Evolutionary conservation across 2,329 filamentous ascomycete species (phyloP).

Genomic region (Penicillium sp.): DNA sequence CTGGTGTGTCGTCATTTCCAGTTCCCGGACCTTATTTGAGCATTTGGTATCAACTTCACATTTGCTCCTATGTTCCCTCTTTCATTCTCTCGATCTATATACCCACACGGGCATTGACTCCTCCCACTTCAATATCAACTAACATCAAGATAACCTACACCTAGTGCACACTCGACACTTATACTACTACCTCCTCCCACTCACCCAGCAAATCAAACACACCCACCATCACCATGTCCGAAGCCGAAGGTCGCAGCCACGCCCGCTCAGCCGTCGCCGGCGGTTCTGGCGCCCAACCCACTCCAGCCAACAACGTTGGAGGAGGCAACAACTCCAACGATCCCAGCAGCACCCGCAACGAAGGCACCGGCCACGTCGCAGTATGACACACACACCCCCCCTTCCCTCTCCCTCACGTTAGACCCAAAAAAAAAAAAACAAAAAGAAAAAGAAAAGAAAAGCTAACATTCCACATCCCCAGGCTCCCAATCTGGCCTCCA

Average conservation of each 20-base stretch:
- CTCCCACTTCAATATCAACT: too few relatives aligned
- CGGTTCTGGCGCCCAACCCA: not conserved
- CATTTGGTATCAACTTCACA: too few relatives aligned
- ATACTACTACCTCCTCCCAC: too few relatives aligned
- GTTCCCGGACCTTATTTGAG: too few relatives aligned
- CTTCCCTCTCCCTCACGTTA: not conserved
- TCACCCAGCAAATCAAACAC: not conserved
- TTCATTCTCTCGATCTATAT: too few relatives aligned
- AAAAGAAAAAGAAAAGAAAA: too few relatives aligned
- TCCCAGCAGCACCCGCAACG: not conserved
- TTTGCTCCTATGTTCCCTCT: too few relatives aligned
- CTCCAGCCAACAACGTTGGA: constrained; percentile 25
- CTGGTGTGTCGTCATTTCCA: too few relatives aligned
- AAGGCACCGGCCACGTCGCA: constrained; percentile 22
- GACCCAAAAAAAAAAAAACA: too few relatives aligned
- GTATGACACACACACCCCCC: constrained; percentile 12
- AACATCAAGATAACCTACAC: too few relatives aligned
- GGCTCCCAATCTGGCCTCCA: constrained; percentile 19
- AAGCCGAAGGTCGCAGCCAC: not conserved
- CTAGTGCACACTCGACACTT: too few relatives aligned
- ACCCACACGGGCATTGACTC: too few relatives aligned
- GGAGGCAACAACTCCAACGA: constrained; percentile 8
- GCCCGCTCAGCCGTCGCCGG: not conserved
- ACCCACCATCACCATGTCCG: not conserved
- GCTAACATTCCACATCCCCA: constrained; percentile 2